A percentile compares a stretch with the other conserved stretches of the same genome.
Evolutionary conservation across 106 monocot genomes (phyloP).

Genomic region (Phalaenopsis aphrodite): DNA sequence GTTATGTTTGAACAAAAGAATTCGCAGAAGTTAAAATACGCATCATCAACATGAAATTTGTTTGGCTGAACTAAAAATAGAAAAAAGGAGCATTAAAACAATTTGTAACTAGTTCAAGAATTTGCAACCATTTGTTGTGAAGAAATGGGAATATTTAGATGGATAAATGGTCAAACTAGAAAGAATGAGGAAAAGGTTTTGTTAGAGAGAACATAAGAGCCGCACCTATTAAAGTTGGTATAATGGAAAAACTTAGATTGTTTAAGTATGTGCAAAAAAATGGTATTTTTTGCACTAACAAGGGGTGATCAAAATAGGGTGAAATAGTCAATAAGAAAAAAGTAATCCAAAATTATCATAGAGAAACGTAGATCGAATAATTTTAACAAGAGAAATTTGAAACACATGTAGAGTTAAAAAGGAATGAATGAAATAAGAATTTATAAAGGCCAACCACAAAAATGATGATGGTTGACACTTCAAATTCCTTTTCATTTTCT

Average conservation of each 20-base stretch:
- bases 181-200: not conserved
- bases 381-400: not conserved
- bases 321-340: not conserved
- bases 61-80: not conserved
- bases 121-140: not conserved
- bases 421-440: not conserved
- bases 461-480: too few relatives aligned
- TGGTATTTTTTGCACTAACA: not conserved
- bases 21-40: not conserved
- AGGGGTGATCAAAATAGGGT: not conserved
- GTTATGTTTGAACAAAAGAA: not conserved
- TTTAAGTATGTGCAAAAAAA: not conserved
- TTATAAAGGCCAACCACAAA: too few relatives aligned
- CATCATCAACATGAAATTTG: not conserved
- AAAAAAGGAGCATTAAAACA: not conserved
- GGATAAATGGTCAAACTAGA: not conserved
- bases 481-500: too few relatives aligned
- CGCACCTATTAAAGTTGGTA: not conserved
- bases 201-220: not conserved
- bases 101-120: not conserved
- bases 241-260: not conserved
- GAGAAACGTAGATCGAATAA: not conserved
- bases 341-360: not conserved
- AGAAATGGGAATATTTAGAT: not conserved
- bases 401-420: not conserved